Percentiles rank a stretch among this genome's conserved stretches.
phyloP scores from a whole-genome alignment of 2,329 filamentous ascomycete species.

The Stemphylium beticola region DNA sequence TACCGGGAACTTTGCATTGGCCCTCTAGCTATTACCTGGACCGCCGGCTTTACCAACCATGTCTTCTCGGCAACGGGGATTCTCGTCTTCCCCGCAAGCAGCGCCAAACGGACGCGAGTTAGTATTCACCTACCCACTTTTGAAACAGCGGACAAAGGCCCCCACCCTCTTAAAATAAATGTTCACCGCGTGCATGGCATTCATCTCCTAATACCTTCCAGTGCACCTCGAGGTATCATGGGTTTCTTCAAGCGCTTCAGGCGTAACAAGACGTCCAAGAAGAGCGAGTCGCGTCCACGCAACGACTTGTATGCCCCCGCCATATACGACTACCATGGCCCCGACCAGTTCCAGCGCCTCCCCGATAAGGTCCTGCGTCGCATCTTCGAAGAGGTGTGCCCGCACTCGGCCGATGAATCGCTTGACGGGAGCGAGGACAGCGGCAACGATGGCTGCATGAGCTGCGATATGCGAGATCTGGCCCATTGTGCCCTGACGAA shows the following conservation, averaged over 20 bases:
- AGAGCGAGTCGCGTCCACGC: slow-evolving; percentile 39
- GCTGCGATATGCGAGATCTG: slow-evolving; percentile 90
- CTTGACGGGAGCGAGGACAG: slow-evolving; percentile 85
- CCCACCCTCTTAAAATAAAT: slow-evolving; percentile 23
- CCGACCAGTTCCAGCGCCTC: slow-evolving; percentile 58
- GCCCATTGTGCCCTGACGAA: slow-evolving; percentile 78
- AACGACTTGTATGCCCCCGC: slow-evolving; percentile 39
- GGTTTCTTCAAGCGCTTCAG: slow-evolving; percentile 59
- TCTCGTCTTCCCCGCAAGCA: slow-evolving; percentile 35
- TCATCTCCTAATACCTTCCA: slow-evolving; percentile 25
- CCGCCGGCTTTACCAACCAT: slow-evolving; percentile 22
- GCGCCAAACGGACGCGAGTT: slow-evolving; percentile 30
- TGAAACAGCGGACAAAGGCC: slow-evolving; percentile 14
- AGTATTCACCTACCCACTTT: slow-evolving; percentile 24
- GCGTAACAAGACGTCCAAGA: slow-evolving; percentile 52
- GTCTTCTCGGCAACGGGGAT: slow-evolving; percentile 35
- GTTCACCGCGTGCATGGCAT: slow-evolving; percentile 20
- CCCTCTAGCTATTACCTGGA: slow-evolving; percentile 9
- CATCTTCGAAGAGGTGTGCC: slow-evolving; percentile 84
- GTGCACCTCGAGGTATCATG: slow-evolving; percentile 50
- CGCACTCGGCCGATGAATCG: slow-evolving; percentile 71
- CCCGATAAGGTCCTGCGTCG: slow-evolving; percentile 72
- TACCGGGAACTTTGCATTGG: slow-evolving; percentile 7
- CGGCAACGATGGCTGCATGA: slow-evolving; percentile 82
- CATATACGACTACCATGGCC: slow-evolving; percentile 42